phyloP scores from a whole-genome alignment of 805 yeast species.

The Kodamaea fukazawae region DNA sequence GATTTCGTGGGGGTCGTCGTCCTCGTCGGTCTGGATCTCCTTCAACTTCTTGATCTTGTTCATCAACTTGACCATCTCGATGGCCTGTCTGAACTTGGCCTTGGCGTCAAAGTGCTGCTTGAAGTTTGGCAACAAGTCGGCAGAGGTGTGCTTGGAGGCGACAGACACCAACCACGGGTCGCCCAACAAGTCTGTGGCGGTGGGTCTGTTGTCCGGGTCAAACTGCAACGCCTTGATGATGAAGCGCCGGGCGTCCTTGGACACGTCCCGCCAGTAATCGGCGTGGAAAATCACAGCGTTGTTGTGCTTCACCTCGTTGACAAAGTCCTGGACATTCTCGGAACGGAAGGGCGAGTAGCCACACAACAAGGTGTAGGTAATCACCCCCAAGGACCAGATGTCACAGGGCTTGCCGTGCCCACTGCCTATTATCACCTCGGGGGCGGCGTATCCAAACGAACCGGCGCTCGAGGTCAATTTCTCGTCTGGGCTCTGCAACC shows the following conservation, averaged over 20 bases:
- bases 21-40: constrained; percentile 55
- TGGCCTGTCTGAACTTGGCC: constrained; percentile 78
- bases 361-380: constrained; percentile 82
- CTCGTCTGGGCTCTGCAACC: constrained; percentile 57
- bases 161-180: constrained; percentile 72
- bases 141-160: constrained; percentile 43
- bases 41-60: constrained; percentile 75
- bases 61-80: constrained; percentile 77
- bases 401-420: constrained; percentile 97
- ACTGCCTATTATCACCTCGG: constrained; percentile 75
- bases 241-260: constrained; percentile 76
- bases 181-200: constrained; percentile 58
- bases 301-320: constrained; percentile 69
- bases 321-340: constrained; percentile 76
- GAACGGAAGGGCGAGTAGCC: constrained; percentile 93
- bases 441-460: constrained; percentile 95
- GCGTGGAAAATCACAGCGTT: constrained; percentile 83
- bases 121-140: constrained; percentile 79
- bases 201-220: constrained; percentile 66
- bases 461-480: constrained; percentile 76
- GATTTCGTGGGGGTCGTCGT: constrained; percentile 50
- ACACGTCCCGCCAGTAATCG: constrained; percentile 81
- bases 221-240: constrained; percentile 67
- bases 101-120: constrained; percentile 82
- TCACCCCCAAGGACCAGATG: constrained; percentile 93